phyloP scores from a whole-genome alignment of 2,329 filamentous ascomycete genomes.

The Hypomyces rosellus region DNA sequence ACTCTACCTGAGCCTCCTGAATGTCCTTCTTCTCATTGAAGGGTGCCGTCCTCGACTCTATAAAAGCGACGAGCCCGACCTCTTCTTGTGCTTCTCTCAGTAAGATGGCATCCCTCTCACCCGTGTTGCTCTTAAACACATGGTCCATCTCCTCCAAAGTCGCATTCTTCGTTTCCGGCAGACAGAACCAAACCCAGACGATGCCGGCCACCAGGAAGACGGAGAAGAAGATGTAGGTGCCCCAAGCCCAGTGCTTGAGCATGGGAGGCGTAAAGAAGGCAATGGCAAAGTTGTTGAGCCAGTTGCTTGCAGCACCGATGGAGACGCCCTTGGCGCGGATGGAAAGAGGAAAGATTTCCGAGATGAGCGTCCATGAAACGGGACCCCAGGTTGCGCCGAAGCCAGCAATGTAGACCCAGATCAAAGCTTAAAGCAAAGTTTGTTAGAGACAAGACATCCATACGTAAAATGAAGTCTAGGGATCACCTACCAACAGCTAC shows the following conservation, averaged over 20 bases:
- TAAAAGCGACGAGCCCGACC: constrained; percentile 16
- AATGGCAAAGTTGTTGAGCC: constrained; percentile 11
- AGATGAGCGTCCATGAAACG: constrained; percentile 41
- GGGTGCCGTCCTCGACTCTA: neutral
- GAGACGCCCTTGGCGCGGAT: constrained; percentile 39
- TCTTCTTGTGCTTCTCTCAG: constrained; percentile 19
- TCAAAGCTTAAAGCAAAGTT: constrained; percentile 16
- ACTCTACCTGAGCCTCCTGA: constrained; percentile 4
- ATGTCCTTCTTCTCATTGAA: constrained; percentile 8
- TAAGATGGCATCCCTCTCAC: constrained; percentile 19
- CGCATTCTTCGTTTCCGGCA: constrained; percentile 50
- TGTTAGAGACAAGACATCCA: neutral
- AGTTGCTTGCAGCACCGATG: constrained; percentile 30
- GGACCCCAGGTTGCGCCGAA: constrained; percentile 39
- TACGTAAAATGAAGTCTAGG: too few species aligned
- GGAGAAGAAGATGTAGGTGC: constrained; percentile 52
- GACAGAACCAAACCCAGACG: constrained; percentile 43
- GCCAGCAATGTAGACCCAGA: constrained; percentile 45
- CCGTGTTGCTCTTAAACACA: constrained; percentile 39
- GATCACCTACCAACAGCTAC: constrained; percentile 22
- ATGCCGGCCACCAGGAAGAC: constrained; percentile 40
- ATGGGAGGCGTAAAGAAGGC: constrained; percentile 34
- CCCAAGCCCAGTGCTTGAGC: constrained; percentile 33
- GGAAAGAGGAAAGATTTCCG: constrained; percentile 41
- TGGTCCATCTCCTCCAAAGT: constrained; percentile 49